Conservation (phyloP, 2,329 filamentous ascomycete genomes). For the Botrytis paeoniae region DNA sequence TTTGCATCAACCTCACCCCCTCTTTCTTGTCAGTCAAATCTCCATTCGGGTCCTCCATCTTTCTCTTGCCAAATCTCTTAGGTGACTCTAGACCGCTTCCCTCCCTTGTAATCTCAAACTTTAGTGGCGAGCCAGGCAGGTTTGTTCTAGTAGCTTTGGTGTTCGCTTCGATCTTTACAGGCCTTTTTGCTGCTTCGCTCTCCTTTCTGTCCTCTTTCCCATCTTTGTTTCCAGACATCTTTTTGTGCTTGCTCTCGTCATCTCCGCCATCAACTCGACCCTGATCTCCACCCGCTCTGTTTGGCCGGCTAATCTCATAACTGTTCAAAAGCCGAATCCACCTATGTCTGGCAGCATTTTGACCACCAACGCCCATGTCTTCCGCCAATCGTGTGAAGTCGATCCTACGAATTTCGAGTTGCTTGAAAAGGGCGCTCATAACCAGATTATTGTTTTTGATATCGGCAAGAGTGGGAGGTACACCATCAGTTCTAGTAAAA, state of each 20-base stretch:
- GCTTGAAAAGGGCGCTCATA: neutral
- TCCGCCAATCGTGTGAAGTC: neutral
- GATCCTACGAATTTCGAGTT: neutral
- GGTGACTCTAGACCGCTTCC: neutral
- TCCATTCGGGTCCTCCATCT: neutral
- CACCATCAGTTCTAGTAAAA: neutral
- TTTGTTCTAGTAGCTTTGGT: neutral
- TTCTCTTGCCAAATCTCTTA: neutral
- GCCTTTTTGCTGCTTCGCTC: neutral
- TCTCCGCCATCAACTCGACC: neutral
- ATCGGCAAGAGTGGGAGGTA: neutral
- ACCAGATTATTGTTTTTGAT: neutral
- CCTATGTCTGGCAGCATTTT: slow-evolving; percentile 1
- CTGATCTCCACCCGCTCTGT: neutral
- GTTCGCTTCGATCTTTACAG: neutral
- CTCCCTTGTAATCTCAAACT: neutral
- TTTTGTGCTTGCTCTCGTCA: no score
- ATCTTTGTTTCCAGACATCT: neutral
- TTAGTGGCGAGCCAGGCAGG: neutral
- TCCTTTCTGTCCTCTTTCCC: neutral
- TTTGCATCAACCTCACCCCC: neutral
- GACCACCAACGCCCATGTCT: neutral
- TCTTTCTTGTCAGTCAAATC: neutral
- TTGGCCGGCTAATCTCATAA: neutral
- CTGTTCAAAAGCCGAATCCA: neutral